These are phyloP conservation scores for Chernovozyma aurita DNA, from an alignment of 1,139 yeast genomes.

Conservation along the genomic window DNA sequence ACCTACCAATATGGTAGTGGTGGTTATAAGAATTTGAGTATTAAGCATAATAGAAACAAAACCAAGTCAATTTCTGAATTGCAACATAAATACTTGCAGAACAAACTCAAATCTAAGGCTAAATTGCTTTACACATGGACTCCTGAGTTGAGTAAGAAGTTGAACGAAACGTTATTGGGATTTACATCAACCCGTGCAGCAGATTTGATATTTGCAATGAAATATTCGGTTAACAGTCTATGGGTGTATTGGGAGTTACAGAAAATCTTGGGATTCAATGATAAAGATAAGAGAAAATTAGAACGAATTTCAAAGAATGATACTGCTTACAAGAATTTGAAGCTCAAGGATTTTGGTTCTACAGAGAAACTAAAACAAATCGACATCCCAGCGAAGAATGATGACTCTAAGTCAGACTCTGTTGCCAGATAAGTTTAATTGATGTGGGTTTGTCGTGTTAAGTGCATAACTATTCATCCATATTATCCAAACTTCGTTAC, in stretches of 20 bases:
- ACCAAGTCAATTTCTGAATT: conserved; percentile 10
- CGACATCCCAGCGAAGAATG: too few relatives aligned
- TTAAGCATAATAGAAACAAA: conserved; percentile 1
- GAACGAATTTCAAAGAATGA: conserved; percentile 3
- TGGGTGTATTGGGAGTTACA: conserved; percentile 30
- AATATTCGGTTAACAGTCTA: conserved; percentile 21
- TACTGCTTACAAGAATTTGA: background rate
- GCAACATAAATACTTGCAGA: conserved; percentile 15
- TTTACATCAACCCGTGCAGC: conserved; percentile 36
- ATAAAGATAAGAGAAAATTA: conserved; percentile 9
- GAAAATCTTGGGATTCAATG: conserved; percentile 22
- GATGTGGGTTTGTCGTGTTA: too few relatives aligned
- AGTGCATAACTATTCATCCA: too few relatives aligned
- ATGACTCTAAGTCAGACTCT: too few relatives aligned
- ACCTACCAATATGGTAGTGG: conserved; percentile 1
- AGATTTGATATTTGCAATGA: conserved; percentile 42
- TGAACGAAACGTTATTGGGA: conserved; percentile 16
- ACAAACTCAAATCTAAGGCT: conserved; percentile 14
- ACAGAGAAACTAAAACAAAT: too few relatives aligned
- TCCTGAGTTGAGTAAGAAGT: conserved; percentile 11
- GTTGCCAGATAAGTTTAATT: too few relatives aligned
- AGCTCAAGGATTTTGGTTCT: too few relatives aligned
- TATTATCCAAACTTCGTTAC: too few relatives aligned
- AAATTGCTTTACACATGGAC: conserved; percentile 14
- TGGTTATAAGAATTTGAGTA: conserved; percentile 1